Conservation (phyloP, 2,329 filamentous ascomycete genomes). For the Botrytis fabae region DNA sequence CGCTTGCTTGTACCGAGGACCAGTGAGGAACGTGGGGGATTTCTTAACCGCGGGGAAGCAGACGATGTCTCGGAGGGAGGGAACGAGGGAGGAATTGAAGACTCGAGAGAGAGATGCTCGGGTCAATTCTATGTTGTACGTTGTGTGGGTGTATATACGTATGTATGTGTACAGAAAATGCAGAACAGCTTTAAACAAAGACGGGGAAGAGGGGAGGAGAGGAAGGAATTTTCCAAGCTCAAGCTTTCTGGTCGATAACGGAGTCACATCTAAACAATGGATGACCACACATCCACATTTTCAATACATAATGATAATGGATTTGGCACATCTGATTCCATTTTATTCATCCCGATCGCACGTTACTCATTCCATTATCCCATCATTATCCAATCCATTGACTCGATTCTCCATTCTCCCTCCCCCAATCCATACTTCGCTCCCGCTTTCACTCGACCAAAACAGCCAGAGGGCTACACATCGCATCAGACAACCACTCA, state of each 20-base stretch:
- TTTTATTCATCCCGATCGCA: background rate
- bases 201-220: background rate
- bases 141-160: background rate
- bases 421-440: background rate
- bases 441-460: background rate
- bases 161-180: background rate
- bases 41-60: slow-evolving; percentile 9
- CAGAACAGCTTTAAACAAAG: background rate
- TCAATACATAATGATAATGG: slow-evolving; percentile 14
- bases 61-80: background rate
- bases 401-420: background rate
- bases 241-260: slow-evolving; percentile 16
- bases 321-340: background rate
- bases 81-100: background rate
- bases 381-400: background rate
- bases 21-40: slow-evolving; percentile 3
- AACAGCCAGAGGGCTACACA: background rate
- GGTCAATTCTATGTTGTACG: background rate
- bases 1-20: slow-evolving; percentile 13
- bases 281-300: slow-evolving; percentile 11
- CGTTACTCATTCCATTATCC: background rate
- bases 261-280: background rate
- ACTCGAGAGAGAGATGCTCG: no score
- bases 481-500: background rate
- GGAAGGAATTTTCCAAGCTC: slow-evolving; percentile 3